These are phyloP conservation scores for Vittaforma corneae DNA, from an alignment of 371 early-diverging fungal genomes.

Conservation along the genomic window DNA sequence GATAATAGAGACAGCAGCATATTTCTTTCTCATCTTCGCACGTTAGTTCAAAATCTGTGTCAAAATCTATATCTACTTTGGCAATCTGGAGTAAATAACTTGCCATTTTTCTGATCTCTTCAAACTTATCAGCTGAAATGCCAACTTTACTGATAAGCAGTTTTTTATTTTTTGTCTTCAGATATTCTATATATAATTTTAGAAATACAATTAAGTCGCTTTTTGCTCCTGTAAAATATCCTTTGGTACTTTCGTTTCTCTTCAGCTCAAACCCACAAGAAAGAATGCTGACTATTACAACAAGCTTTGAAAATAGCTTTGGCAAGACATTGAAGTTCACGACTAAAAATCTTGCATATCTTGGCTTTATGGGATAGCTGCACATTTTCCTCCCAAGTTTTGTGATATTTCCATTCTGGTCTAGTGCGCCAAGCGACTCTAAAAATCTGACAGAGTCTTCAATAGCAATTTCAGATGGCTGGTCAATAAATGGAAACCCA, in stretches of 20 bases:
- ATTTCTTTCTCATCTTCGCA: slow-evolving; percentile 9
- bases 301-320: slow-evolving; percentile 15
- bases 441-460: slow-evolving; percentile 64
- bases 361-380: slow-evolving; percentile 89
- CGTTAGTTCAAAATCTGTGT: neutral
- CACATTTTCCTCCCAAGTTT: slow-evolving; percentile 91
- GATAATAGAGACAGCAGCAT: slow-evolving; percentile 24
- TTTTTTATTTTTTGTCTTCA: slow-evolving; percentile 9
- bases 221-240: slow-evolving; percentile 24
- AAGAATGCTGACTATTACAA: slow-evolving; percentile 11
- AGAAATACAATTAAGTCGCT: slow-evolving; percentile 37
- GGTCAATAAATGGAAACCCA: slow-evolving; percentile 86
- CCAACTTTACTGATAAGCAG: slow-evolving; percentile 9
- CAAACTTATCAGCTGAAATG: neutral
- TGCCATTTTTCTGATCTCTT: slow-evolving; percentile 19
- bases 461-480: slow-evolving; percentile 64
- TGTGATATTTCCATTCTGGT: slow-evolving; percentile 76
- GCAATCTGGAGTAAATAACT: neutral
- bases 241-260: neutral
- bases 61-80: neutral
- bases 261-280: slow-evolving; percentile 14
- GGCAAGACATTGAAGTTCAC: neutral
- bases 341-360: slow-evolving; percentile 73
- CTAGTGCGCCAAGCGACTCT: slow-evolving; percentile 84
- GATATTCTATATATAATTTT: slow-evolving; percentile 19